Base-by-base conservation (phyloP, 352 stramenopile genomes). In the Pythium brachiatum region DNA sequence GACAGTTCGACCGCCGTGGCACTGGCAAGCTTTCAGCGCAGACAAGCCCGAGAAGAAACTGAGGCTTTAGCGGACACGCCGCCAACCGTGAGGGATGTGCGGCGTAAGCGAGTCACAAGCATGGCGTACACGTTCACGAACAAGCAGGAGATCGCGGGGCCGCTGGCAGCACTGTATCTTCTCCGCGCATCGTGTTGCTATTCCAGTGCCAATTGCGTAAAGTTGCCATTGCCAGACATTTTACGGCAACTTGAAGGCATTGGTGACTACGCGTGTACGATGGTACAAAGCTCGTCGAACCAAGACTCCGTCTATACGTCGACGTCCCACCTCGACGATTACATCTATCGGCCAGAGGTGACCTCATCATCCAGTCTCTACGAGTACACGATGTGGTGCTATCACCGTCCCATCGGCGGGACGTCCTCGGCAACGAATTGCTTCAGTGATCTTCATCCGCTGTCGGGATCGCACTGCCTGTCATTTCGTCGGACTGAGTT, bases 81-180 rank as follows among this genome's bases (percentile, higher is more conserved):
- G 4, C 53, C 54, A 21, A 11, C 38, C 5, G 23, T 48, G 15
- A 36, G 7, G 1, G 50, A 57, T 41, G n/a, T 65, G 13, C 63
- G 36, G 13, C 63, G 63, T 13, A 56, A 21, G 38, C n/a, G 60
- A 29, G 60, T 68, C 16, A 62, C 53, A 12, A 52, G 46, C 20
- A 61, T 68, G 53, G 46, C 53, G 1, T 36, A 68, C 38, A 57
- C 53, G 12, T 52, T 57, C 34, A 68, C 60, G n/a, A 68, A 62
- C 53, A 68, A 68, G 47, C 60, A 68, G 53, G 60, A 68, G 27
- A 57, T 68, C 38, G 60, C 60, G 2, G 60, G 60, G 9, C 60
- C 60, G 56, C 16, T 68, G 1, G 60, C 60, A 23, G 52, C 60
- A 13, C 53, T 66, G 1, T 66, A 56, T 29, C 6, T 66, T 0